phyloP scores from a whole-genome alignment of 371 early-diverging fungal species.

The Rhizopus microsporus region DNA sequence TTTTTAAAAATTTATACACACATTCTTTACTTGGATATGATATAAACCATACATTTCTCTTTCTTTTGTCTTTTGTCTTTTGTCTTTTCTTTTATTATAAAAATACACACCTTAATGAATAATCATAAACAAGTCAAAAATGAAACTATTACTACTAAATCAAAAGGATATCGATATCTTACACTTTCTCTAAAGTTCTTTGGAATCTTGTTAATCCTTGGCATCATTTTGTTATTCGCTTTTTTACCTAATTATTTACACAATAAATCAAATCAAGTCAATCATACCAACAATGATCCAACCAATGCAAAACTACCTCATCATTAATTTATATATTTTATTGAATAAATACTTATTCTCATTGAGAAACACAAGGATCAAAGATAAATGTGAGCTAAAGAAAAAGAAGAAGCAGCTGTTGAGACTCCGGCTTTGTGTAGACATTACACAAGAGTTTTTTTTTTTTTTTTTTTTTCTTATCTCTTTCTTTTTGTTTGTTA shows the following conservation, averaged over 20 bases:
- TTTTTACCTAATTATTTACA: conserved; percentile 17
- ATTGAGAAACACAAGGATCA: too few species aligned
- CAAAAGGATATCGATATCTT: conserved; percentile 6
- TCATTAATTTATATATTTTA: not conserved
- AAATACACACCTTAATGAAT: not conserved
- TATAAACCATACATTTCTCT: conserved; percentile 1
- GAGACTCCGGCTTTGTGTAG: not conserved
- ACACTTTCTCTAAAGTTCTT: conserved; percentile 10
- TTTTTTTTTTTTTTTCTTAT: conserved; percentile 8
- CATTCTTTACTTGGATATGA: conserved; percentile 4
- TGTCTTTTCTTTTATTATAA: not conserved
- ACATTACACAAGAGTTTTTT: not conserved
- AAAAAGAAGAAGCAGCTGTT: not conserved
- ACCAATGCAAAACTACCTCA: conserved; percentile 20
- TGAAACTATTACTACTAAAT: not conserved
- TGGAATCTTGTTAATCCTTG: conserved; percentile 12
- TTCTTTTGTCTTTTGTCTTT: not conserved
- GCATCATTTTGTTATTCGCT: conserved; percentile 11
- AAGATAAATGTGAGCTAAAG: too few species aligned
- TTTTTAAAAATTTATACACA: not conserved
- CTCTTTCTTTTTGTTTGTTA: not conserved
- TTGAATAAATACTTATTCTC: too few species aligned
- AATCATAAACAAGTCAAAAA: conserved; percentile 1
- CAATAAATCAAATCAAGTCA: not conserved
- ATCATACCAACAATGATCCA: conserved; percentile 9